These are phyloP conservation scores for Talaromyces amestolkiae DNA, from an alignment of 2,329 filamentous ascomycete genomes.

Conservation along the genomic window DNA sequence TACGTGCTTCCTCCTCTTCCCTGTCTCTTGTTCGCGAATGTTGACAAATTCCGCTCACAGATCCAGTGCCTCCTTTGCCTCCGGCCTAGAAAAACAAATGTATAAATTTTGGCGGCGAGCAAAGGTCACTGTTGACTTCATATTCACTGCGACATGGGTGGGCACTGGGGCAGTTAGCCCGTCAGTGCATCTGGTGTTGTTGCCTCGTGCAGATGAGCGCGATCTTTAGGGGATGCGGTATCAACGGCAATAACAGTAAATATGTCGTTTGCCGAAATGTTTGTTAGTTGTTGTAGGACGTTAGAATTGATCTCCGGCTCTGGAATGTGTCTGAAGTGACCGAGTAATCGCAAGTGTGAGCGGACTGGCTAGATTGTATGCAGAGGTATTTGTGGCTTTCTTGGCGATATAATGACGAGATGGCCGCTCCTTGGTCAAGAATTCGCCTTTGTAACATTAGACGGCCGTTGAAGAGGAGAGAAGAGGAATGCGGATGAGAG, in stretches of 20 bases:
- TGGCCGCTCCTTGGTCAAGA: background rate
- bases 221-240: background rate
- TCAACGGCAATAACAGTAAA: background rate
- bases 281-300: constrained; percentile 13
- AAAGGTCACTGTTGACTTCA: constrained; percentile 27
- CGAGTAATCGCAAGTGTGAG: constrained; percentile 3
- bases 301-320: constrained; percentile 5
- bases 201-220: background rate
- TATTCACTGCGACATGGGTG: constrained; percentile 29
- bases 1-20: background rate
- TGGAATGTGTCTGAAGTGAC: constrained; percentile 13
- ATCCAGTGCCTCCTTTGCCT: background rate
- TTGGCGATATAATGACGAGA: constrained; percentile 3
- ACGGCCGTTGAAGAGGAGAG: background rate
- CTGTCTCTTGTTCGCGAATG: background rate
- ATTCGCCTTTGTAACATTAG: constrained; percentile 5
- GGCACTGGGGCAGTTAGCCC: constrained; percentile 33
- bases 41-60: background rate
- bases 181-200: constrained; percentile 28
- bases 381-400: constrained; percentile 12
- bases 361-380: constrained; percentile 11
- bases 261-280: constrained; percentile 1
- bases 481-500: background rate
- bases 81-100: constrained; percentile 12
- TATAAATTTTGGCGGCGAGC: constrained; percentile 22